Base-by-base conservation (phyloP, 2,329 filamentous ascomycete genomes). In the Microsporum audouinii region DNA sequence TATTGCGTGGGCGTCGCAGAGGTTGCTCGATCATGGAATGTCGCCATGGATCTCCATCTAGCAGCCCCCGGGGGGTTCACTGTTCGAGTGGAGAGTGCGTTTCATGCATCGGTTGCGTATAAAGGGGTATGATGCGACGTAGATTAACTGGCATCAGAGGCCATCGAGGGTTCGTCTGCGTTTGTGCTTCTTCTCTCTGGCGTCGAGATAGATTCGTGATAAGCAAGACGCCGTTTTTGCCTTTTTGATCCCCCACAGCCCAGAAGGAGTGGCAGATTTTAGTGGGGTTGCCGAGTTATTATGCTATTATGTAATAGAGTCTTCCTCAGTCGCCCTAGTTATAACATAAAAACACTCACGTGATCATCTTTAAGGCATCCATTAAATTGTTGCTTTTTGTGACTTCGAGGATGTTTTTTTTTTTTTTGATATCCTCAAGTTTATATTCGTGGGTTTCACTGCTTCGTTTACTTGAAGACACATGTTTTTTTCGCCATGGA, bases 21-120 rank as follows among this genome's bases (percentile, higher is more conserved):
- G 70, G 72, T 75, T 65, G 69, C 69, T 69, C 70, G 71, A 68
- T 75, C 72, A 66, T 74, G 71, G 68, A 69, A 73, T 69, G 75
- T 75, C 72, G 75, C 75, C 75, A 77, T 77, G 67, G 67, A 70
- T 71, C 72, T 75, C 75, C 75, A 76, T 76, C 67, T 71, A 75
- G 73, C 68, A 71, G 66, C 66, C 67, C 63, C 63, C 55, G 55
- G 61, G 45, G 51, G 61, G 62, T 61, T 65, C 61, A 61, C 61
- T 60, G 47, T 61, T 65, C 58, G 58, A 57, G 57, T 58, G 58
- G 23, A 60, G 58, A 55, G 51, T 36, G 29, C 33, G 51, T 55
- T 55, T 23, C 27, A 34, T 36, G 51, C 51, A 55, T 55, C 51
- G 51, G 51, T 55, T 55, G 51, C 12, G 51, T 55, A 55, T 55